A percentile compares a stretch with the other conserved stretches of the same genome.
Conservation (phyloP, 192 early-diverging fungal genomes). For the Thoreauomyces humboldtii region DNA sequence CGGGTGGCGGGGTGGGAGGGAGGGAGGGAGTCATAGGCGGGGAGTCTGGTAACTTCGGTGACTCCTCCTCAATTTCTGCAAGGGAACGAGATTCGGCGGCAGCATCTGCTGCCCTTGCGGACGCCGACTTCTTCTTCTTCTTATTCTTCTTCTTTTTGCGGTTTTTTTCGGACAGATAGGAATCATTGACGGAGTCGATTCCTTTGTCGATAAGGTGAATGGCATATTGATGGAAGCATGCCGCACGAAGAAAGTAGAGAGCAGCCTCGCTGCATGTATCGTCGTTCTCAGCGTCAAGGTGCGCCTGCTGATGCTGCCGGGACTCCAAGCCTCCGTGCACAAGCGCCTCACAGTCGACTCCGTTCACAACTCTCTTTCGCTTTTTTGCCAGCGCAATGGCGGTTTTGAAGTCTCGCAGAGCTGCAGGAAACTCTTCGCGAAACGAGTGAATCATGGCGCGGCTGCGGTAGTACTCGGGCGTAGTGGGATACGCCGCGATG, state of each 20-base stretch:
- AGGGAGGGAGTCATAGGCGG: too few relatives aligned
- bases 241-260: conserved; percentile 39
- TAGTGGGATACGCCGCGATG: conserved; percentile 20
- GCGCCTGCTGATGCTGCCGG: not conserved
- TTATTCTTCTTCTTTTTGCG: conserved; percentile 25
- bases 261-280: conserved; percentile 31
- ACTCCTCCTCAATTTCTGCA: too few relatives aligned
- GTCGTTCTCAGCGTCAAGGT: conserved; percentile 15
- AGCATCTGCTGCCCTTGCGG: not conserved
- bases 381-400: conserved; percentile 32
- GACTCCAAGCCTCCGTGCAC: not conserved
- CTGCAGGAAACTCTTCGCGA: conserved; percentile 35
- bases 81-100: not conserved
- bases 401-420: conserved; percentile 34
- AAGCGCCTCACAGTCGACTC: conserved; percentile 17
- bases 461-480: conserved; percentile 37
- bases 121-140: conserved; percentile 2
- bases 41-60: too few relatives aligned
- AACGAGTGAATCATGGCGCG: conserved; percentile 44
- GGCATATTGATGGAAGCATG: conserved; percentile 45
- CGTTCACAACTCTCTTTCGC: conserved; percentile 15
- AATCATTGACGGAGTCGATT: conserved; percentile 32
- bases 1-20: not conserved
- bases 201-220: conserved; percentile 32
- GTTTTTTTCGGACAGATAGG: not conserved